Evolutionary conservation across 495 filamentous ascomycete genomes (phyloP).

Genomic region (Podospora appendiculata): DNA sequence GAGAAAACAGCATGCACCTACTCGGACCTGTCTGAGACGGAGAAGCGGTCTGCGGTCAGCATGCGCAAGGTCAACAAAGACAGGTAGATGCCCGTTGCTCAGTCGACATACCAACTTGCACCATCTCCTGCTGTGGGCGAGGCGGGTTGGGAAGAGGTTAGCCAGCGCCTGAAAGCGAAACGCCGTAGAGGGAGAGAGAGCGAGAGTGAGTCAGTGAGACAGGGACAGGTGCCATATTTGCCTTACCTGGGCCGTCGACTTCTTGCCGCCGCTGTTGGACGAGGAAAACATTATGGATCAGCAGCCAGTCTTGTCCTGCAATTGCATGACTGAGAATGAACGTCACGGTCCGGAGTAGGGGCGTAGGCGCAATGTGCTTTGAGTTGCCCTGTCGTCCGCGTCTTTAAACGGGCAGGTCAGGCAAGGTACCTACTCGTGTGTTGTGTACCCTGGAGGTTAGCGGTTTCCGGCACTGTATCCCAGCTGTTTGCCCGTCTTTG

Average conservation of each 20-base stretch:
- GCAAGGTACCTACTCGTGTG: too few relatives aligned
- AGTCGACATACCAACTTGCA: slow-evolving; percentile 78
- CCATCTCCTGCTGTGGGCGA: slow-evolving; percentile 72
- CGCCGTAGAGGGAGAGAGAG: not conserved
- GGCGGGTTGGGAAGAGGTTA: slow-evolving; percentile 14
- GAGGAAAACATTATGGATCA: slow-evolving; percentile 45
- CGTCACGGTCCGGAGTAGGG: too few relatives aligned
- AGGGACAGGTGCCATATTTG: not conserved
- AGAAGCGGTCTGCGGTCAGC: slow-evolving; percentile 17
- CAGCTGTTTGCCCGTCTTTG: too few relatives aligned
- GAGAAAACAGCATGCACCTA: slow-evolving; percentile 28
- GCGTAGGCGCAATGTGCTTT: too few relatives aligned
- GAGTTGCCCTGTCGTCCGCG: too few relatives aligned
- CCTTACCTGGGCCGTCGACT: slow-evolving; percentile 66
- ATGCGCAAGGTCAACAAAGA: slow-evolving; percentile 3
- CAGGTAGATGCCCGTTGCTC: slow-evolving; percentile 18
- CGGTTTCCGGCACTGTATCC: too few relatives aligned
- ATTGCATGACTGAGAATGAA: slow-evolving; percentile 17
- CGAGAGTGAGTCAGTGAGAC: not conserved
- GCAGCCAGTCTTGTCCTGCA: slow-evolving; percentile 4
- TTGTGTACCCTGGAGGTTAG: too few relatives aligned
- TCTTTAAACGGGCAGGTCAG: too few relatives aligned
- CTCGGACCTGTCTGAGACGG: slow-evolving; percentile 51
- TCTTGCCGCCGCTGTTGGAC: slow-evolving; percentile 50
- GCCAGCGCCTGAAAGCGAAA: slow-evolving; percentile 3